phyloP scores from a whole-genome alignment of 2,329 filamentous ascomycete species.

The Fusarium sp. region DNA sequence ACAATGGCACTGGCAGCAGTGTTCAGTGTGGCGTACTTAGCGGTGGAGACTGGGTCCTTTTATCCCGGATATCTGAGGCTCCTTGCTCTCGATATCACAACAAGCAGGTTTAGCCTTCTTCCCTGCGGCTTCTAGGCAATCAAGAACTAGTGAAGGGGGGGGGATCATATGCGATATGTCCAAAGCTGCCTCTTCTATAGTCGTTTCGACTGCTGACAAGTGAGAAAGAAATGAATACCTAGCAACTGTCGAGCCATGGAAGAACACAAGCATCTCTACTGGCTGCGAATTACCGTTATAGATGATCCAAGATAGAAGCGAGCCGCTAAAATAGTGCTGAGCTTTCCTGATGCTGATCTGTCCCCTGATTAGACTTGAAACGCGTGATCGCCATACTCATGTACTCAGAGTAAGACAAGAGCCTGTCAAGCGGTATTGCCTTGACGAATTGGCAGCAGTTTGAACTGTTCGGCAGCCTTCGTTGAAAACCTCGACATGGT shows the following conservation, averaged over 20 bases:
- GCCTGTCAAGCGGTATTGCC: background rate
- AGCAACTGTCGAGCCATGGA: background rate
- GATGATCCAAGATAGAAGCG: background rate
- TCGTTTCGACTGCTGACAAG: background rate
- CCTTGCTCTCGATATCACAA: background rate
- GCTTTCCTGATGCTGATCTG: background rate
- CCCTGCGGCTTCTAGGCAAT: background rate
- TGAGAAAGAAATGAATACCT: background rate
- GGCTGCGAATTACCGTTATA: background rate
- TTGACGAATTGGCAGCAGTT: background rate
- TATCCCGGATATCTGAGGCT: background rate
- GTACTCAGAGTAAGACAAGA: background rate
- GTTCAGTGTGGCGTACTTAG: background rate
- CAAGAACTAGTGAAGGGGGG: background rate
- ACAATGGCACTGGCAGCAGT: background rate
- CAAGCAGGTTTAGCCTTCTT: background rate
- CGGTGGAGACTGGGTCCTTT: background rate
- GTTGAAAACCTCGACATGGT: background rate
- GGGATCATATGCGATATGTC: background rate
- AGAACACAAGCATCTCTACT: background rate
- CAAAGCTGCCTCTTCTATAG: background rate
- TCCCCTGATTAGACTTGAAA: background rate
- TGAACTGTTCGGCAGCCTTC: background rate
- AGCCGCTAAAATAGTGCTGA: slow-evolving; percentile 1
- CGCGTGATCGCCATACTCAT: background rate